phyloP scores from a whole-genome alignment of 2,329 filamentous ascomycete genomes.

The Colletotrichum sidae region DNA sequence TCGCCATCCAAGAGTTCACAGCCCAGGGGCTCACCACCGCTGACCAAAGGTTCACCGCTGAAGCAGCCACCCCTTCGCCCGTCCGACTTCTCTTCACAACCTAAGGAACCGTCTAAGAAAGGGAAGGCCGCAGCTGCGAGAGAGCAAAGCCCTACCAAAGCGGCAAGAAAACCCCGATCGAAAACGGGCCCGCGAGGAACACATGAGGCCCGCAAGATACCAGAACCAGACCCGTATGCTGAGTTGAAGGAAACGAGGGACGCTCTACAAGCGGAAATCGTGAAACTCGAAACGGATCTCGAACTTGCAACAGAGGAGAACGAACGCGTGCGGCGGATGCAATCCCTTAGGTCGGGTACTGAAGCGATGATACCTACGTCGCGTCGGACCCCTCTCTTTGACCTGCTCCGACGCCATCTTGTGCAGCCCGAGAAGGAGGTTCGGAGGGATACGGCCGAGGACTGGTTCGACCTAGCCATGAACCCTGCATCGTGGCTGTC shows the following conservation, averaged over 20 bases:
- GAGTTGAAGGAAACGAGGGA: constrained; percentile 65
- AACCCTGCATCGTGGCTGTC: constrained; percentile 65
- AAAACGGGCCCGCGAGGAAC: constrained; percentile 36
- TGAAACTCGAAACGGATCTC: constrained; percentile 69
- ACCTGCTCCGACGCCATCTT: constrained; percentile 55
- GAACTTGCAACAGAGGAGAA: constrained; percentile 68
- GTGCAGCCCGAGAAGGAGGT: constrained; percentile 50
- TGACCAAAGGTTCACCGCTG: constrained; percentile 61
- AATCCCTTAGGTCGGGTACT: constrained; percentile 50
- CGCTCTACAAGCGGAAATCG: constrained; percentile 66
- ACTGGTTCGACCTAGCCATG: constrained; percentile 60
- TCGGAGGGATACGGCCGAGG: constrained; percentile 47
- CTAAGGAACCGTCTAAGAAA: constrained; percentile 32
- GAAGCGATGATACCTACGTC: constrained; percentile 43
- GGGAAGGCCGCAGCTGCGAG: constrained; percentile 29
- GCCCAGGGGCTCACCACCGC: constrained; percentile 7
- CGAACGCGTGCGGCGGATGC: constrained; percentile 59
- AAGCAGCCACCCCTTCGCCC: constrained; percentile 56
- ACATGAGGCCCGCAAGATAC: constrained; percentile 55
- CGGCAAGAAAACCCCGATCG: constrained; percentile 8
- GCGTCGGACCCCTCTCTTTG: constrained; percentile 53
- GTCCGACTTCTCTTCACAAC: constrained; percentile 30
- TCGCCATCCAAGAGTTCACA: constrained; percentile 52
- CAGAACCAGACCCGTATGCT: constrained; percentile 54
- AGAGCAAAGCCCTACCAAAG: constrained; percentile 11